Evolutionary conservation across 177 flowering plant species (phyloP), one percentile per base, ranked within the genome.

Genomic region (Tripterygium wilfordii): DNA sequence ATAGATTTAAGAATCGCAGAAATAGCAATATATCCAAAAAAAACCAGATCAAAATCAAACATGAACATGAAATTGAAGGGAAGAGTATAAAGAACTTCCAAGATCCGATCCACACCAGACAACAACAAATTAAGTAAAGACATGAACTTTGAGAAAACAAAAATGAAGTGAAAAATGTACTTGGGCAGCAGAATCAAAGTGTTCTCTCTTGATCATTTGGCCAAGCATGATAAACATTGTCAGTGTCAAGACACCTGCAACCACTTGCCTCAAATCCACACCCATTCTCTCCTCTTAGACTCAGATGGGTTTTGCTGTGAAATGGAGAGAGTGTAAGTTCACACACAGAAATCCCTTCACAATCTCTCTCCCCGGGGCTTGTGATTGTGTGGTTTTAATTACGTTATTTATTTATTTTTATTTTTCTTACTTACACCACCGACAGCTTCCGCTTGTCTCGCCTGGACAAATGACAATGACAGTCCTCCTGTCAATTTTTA

Each of bases 221-320:
- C 74, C 96, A 18, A 94, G 87, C 97, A 89, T 86, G 20, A 73
- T 83, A 51, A 94, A 94, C 99, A 94, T 94, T 17, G 92, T 61
- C 3, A 87, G 12, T 0, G 99, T 94, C 17, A 94, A 58, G 21
- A 89, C 49, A 14, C 85, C 99, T 27, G 86, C 96, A 43, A 94
- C 36, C 19, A 87, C 64, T 53, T 92, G 99, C 56, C 84, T 89
- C 36, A 82, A 74, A 77, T 94, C 99, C 37, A 81, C 64, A 30
- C 74, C 80, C 85, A 83, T 84, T 56, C n/a, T n/a, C n/a, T n/a
- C n/a, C n/a, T n/a, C n/a, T n/a, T n/a, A n/a, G n/a, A n/a, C n/a
- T n/a, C n/a, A n/a, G n/a, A n/a, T n/a, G n/a, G n/a, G n/a, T n/a
- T n/a, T n/a, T n/a, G n/a, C n/a, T n/a, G n/a, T n/a, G n/a, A n/a